Percentiles rank a stretch among this genome's conserved stretches.
Evolutionary conservation across 805 yeast genomes (phyloP).

Genomic region (Sporopachydermia quercuum): DNA sequence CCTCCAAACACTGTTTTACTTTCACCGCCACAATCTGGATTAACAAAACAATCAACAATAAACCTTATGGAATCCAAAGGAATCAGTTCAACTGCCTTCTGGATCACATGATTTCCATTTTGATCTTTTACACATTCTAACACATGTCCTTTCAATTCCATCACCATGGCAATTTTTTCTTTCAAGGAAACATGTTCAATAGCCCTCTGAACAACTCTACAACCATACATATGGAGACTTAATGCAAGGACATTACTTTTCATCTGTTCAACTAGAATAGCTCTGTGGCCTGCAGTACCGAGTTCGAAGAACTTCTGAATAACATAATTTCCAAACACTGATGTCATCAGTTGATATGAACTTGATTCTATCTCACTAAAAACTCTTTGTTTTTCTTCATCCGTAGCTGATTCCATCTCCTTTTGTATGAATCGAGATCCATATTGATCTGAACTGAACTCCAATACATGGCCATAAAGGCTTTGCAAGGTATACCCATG

Average conservation of each 20-base stretch:
- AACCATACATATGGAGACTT: conserved; percentile 93
- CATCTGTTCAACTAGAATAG: conserved; percentile 55
- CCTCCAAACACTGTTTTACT: background rate
- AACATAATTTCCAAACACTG: conserved; percentile 95
- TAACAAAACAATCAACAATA: conserved; percentile 53
- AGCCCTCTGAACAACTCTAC: conserved; percentile 93
- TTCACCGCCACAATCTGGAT: conserved; percentile 19
- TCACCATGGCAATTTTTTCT: conserved; percentile 52
- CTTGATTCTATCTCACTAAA: conserved; percentile 72
- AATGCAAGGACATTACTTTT: conserved; percentile 57
- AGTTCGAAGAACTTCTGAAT: conserved; percentile 86
- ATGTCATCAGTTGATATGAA: conserved; percentile 73
- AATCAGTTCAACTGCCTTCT: conserved; percentile 79
- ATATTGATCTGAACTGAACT: conserved; percentile 90
- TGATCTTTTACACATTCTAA: conserved; percentile 77
- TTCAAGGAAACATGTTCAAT: conserved; percentile 52
- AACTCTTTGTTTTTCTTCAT: conserved; percentile 63
- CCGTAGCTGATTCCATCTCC: conserved; percentile 46
- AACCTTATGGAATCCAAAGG: conserved; percentile 60
- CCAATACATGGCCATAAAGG: conserved; percentile 75
- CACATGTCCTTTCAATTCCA: conserved; percentile 52
- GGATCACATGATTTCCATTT: conserved; percentile 96
- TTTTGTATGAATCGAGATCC: conserved; percentile 96
- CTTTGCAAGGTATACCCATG: conserved; percentile 44
- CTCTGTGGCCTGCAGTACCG: conserved; percentile 58